Percentiles rank a stretch among this genome's conserved stretches.
These are phyloP conservation scores for Lumnitzera racemosa DNA, from an alignment of 345 rosid genomes.

Conservation along the genomic window DNA sequence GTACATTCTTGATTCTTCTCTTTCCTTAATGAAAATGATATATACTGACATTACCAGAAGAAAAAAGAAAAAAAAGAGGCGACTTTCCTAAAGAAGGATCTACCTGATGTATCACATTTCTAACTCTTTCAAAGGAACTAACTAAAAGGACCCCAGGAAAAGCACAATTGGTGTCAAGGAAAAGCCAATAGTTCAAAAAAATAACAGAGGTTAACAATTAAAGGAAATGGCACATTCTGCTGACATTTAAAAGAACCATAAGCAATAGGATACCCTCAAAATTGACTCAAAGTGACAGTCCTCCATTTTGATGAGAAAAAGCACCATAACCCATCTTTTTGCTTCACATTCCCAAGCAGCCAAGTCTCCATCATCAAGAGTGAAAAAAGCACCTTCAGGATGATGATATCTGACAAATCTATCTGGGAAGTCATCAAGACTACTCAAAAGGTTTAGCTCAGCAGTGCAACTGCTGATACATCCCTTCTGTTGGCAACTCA, in stretches of 20 bases:
- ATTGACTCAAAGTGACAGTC: conserved; percentile 44
- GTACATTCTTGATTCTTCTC: no score
- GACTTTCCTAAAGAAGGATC: no score
- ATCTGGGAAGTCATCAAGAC: conserved; percentile 52
- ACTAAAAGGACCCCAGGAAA: no score
- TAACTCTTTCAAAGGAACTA: no score
- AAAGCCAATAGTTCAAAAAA: no score
- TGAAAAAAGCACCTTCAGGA: conserved; percentile 21
- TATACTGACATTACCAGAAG: no score
- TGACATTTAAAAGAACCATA: conserved; percentile 2
- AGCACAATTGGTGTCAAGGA: no score
- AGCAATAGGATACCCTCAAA: conserved; percentile 43
- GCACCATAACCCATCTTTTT: conserved; percentile 72
- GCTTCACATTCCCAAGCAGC: conserved; percentile 80
- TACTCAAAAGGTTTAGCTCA: conserved; percentile 33
- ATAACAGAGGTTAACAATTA: no score
- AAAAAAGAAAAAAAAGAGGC: no score
- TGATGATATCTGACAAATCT: conserved; percentile 27
- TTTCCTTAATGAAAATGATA: no score
- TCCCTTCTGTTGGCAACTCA: conserved; percentile 24
- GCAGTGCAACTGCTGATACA: conserved; percentile 13
- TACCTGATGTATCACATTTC: no score
- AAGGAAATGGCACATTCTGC: conserved; percentile 1
- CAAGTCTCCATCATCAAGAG: conserved; percentile 79
- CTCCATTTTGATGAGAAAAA: conserved; percentile 46